Base-by-base conservation (phyloP, 2,329 filamentous ascomycete species). In the Sporothrix euskadiensis region DNA sequence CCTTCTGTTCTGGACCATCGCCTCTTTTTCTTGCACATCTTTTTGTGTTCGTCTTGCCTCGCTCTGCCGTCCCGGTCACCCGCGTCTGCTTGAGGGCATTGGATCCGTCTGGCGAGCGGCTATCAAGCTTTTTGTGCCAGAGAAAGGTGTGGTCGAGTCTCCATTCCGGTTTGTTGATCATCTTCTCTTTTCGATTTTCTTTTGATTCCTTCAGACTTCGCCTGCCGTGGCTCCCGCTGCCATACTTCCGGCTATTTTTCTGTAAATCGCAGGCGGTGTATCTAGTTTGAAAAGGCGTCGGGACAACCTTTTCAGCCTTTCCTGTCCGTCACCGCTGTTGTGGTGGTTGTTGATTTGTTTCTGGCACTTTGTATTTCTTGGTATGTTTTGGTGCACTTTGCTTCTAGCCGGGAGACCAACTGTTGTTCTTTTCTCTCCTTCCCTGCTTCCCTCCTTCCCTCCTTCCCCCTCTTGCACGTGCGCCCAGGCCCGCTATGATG, bases 401-500 rank as follows among this genome's bases (percentile, higher is more conserved):
- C 39, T 22, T 65, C n/a, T 9, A 16, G 61, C 61, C 39, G 30
- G 61, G 22, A 30, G 19, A 41, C 56, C 69, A 61, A 35, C 35
- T 35, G 35, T 54, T 44, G 35, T 12, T 19, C 44, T 49, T 14
- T 49, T 49, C 44, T 44, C 19, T 12, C 35, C n/a, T 35, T 30
- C 47, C 19, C 35, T 35, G 0, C 35, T 35, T 30, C 47, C 8
- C 61, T 12, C 35, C n/a, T 35, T 30, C 47, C 19, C 35, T 35
- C 8, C 35, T 35, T 30, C 47, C 8, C 61, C 65, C 30, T 26
- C 39, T 49, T 66, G 56, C 68, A 71, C 72, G 72, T 66, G 68
- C 54, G 39, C 44, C 39, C 7, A 47, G 68, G 22, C 72, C 72
- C 72, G 61, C 73, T 71, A 73, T 73, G 72, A 73, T 71, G 63